Base-by-base conservation (phyloP, 1,284 basidiomycete species). In the Blastosporella zonata region DNA sequence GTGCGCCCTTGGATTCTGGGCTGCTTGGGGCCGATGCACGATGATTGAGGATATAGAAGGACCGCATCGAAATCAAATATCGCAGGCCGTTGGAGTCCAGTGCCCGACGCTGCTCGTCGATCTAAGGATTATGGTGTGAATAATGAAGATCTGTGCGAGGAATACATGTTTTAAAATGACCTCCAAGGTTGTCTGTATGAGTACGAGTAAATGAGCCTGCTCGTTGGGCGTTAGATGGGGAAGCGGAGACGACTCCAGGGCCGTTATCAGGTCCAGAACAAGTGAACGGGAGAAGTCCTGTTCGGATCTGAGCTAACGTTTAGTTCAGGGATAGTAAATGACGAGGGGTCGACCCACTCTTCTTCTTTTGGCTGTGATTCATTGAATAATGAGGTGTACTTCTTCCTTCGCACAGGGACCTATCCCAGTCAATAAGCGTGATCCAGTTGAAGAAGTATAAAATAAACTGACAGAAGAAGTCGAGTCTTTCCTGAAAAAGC, bases 1-100 rank as follows among this genome's bases (percentile, higher is more conserved):
- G 61, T 0, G 61, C 56, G 18, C 68, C 70, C 15, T 66, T 67
- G 5, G 76, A 73, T 34, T 66, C 62, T 10, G 77, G 75, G 40
- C 73, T 76, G 44, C 65, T 71, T 0, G 79, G 73, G 17, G 71
- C 60, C 9, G 70, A 76, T 7, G 77, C 75, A 4, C 83, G 78
- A 43, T 71, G 72, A 61, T 89, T 90, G 53, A 87, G 70, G 47
- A 89, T 88, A 63, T 87, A 87, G 64, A 91, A 90, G 1, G 83
- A 86, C 7, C 90, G 79, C 79, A 95, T 86, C 8, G 91, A 90
- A 50, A 93, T 87, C 20, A 97, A 77, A 67, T 93, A 97, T 33
- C 93, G 86, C 42, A 96, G 71, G 0, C 94, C 95, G 59, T 94
- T 93, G 1, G 87, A 70, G 66, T 97, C 95, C 17, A 97, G 73